Conservation (phyloP, 371 early-diverging fungal genomes). For the Mortierella sp. region DNA sequence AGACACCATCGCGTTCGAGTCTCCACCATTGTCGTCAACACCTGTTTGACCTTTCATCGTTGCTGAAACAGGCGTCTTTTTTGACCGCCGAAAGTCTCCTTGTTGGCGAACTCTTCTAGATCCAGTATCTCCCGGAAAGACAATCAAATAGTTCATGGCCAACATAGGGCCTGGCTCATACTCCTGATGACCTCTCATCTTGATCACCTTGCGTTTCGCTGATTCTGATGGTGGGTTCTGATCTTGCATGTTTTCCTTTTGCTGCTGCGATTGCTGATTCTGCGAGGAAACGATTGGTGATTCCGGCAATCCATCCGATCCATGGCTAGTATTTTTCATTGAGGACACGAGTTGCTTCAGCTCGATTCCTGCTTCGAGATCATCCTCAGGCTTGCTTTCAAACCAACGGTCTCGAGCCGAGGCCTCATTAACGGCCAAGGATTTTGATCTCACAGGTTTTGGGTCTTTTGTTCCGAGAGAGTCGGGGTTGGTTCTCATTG, state of each 20-base stretch:
- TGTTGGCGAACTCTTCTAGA: slow-evolving; percentile 38
- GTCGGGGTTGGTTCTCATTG: slow-evolving; percentile 24
- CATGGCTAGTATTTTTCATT: background rate
- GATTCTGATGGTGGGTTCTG: background rate
- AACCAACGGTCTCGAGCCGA: background rate
- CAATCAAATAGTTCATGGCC: slow-evolving; percentile 49
- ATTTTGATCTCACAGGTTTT: background rate
- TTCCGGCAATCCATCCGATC: background rate
- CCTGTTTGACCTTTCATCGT: background rate
- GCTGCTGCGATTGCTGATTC: background rate
- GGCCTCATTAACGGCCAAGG: background rate
- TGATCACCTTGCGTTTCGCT: slow-evolving; percentile 25
- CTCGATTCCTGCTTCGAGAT: slow-evolving; percentile 26
- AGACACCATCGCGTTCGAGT: background rate
- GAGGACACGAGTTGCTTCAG: slow-evolving; percentile 11
- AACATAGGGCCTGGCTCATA: slow-evolving; percentile 52
- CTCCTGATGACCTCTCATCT: slow-evolving; percentile 50
- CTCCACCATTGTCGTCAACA: background rate
- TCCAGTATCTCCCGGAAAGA: slow-evolving; percentile 47
- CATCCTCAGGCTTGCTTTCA: background rate
- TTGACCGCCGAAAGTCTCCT: slow-evolving; percentile 20
- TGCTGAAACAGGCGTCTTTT: too few species aligned
- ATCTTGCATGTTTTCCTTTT: background rate
- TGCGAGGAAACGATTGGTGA: background rate
- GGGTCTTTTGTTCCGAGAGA: background rate